Conservation (phyloP, 768 basidiomycete genomes). For the Dictyophora rubrovolvata region DNA sequence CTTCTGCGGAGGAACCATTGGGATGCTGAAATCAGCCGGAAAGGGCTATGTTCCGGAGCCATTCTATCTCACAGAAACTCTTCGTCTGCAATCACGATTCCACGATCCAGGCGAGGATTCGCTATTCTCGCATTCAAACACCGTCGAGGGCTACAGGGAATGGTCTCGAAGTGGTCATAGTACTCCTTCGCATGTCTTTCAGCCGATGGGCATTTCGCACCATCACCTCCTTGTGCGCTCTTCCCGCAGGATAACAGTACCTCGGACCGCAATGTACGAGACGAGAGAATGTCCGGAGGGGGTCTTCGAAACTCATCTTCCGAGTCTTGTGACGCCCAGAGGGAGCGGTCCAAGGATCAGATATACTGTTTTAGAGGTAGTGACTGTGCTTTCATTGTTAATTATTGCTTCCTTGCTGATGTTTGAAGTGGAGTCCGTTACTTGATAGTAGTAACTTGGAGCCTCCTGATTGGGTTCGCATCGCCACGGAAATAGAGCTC, state of each 20-base stretch:
- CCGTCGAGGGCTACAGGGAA: constrained; percentile 68
- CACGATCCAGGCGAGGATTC: constrained; percentile 87
- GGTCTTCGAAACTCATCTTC: constrained; percentile 64
- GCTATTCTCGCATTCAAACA: constrained; percentile 68
- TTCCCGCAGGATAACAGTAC: constrained; percentile 50
- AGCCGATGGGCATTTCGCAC: constrained; percentile 22
- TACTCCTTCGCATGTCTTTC: constrained; percentile 25
- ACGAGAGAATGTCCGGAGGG: constrained; percentile 43
- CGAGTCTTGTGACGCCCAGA: constrained; percentile 71
- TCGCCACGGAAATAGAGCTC: constrained; percentile 86
- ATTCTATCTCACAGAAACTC: constrained; percentile 75
- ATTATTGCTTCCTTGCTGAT: constrained; percentile 4
- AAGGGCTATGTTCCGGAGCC: constrained; percentile 80
- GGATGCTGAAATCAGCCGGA: constrained; percentile 63
- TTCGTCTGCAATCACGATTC: constrained; percentile 76
- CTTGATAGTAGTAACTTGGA: constrained; percentile 87
- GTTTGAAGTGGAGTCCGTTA: constrained; percentile 68
- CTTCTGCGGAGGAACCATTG: constrained; percentile 87
- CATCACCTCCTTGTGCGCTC: constrained; percentile 47
- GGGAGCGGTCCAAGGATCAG: constrained; percentile 61
- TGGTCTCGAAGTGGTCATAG: constrained; percentile 63
- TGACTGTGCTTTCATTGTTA: background rate
- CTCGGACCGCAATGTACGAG: constrained; percentile 23
- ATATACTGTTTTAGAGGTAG: constrained; percentile 76
- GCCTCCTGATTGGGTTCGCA: constrained; percentile 81